A percentile compares a stretch with the other conserved stretches of the same genome.
These are phyloP conservation scores for Exserohilum rostratum DNA, from an alignment of 2,329 filamentous ascomycete genomes.

Conservation along the genomic window DNA sequence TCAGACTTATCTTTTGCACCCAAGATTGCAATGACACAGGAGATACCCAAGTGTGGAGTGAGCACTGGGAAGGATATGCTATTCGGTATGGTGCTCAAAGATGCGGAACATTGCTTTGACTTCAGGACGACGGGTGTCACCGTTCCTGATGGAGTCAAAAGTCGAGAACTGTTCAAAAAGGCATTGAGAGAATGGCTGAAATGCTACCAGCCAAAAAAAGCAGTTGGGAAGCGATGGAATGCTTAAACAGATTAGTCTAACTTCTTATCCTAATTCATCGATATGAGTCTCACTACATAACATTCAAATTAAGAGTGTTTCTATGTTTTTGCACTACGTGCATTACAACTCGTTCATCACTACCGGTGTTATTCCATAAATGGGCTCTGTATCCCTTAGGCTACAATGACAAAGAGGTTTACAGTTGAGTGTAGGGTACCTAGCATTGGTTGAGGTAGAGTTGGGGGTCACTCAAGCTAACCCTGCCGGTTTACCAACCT, in stretches of 20 bases:
- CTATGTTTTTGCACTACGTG: neutral
- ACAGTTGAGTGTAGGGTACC: too few species aligned
- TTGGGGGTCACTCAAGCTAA: too few species aligned
- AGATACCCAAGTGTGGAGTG: constrained; percentile 45
- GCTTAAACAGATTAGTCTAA: neutral
- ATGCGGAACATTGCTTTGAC: neutral
- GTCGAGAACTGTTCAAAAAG: constrained; percentile 47
- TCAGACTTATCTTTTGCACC: constrained; percentile 52
- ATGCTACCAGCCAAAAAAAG: constrained; percentile 46
- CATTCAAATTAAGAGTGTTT: neutral
- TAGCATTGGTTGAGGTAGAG: too few species aligned
- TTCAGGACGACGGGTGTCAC: neutral
- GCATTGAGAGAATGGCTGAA: constrained; percentile 56
- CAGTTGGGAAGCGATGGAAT: constrained; percentile 8
- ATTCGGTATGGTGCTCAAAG: constrained; percentile 55
- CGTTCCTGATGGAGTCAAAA: constrained; percentile 22
- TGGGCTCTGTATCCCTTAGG: too few species aligned
- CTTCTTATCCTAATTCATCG: neutral
- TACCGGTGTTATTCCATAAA: too few species aligned
- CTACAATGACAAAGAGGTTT: too few species aligned
- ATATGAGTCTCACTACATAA: neutral
- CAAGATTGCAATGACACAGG: constrained; percentile 12
- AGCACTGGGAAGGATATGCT: constrained; percentile 46
- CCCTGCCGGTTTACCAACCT: too few species aligned
- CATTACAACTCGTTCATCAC: too few species aligned